phyloP scores from a whole-genome alignment of 345 rosid species.

The Populus nigra region DNA sequence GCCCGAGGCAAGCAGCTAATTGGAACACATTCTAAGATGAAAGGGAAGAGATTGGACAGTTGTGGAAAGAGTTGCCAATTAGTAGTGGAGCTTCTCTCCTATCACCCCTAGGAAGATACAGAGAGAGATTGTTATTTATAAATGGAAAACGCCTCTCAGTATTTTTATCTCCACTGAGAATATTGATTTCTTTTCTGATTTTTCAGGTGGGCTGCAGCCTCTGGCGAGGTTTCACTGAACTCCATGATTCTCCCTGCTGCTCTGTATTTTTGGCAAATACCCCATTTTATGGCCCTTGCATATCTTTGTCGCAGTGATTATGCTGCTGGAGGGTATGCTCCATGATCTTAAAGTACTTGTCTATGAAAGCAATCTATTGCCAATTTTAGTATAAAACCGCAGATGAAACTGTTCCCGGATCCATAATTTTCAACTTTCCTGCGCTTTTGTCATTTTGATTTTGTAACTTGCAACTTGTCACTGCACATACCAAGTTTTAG shows the following conservation, averaged over 20 bases:
- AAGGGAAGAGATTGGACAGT: not conserved
- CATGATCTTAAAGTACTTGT: not conserved
- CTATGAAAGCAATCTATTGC: not conserved
- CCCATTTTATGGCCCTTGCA: slow-evolving; percentile 98
- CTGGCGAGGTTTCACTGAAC: slow-evolving; percentile 67
- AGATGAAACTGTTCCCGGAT: not conserved
- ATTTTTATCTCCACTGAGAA: not conserved
- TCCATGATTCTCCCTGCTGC: slow-evolving; percentile 86
- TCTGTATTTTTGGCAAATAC: slow-evolving; percentile 97
- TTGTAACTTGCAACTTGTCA: no score
- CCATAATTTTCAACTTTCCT: no score
- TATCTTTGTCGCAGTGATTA: slow-evolving; percentile 80
- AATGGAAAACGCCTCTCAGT: no score
- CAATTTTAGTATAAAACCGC: not conserved
- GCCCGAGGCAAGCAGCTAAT: not conserved
- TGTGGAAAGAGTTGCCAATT: not conserved
- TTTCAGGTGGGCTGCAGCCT: slow-evolving; percentile 89
- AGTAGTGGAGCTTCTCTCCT: not conserved
- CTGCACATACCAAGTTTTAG: no score
- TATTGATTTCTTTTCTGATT: slow-evolving; percentile 7
- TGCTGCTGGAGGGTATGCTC: slow-evolving; percentile 86
- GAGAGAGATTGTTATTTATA: not conserved
- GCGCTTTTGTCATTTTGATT: not conserved
- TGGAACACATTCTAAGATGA: not conserved
- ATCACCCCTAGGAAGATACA: not conserved